Conservation (phyloP, 257 asterid species). For the Fraxinus anomala region DNA sequence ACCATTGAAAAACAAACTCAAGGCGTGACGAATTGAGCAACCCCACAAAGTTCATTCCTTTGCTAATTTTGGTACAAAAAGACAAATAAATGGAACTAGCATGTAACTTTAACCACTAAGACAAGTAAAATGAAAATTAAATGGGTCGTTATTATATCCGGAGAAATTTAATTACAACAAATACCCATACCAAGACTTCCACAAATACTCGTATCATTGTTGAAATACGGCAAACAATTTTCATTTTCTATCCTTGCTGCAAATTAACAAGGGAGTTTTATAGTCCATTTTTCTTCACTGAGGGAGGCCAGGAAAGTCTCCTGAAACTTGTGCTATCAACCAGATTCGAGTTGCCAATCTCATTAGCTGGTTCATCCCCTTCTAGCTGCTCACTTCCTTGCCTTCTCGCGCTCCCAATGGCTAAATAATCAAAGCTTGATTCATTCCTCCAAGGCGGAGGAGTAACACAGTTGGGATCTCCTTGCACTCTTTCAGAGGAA, state of each 20-base stretch:
- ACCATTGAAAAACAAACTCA: too few relatives aligned
- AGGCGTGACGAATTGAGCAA: too few relatives aligned
- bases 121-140: too few relatives aligned
- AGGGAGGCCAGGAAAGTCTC: slow-evolving; percentile 77
- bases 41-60: not conserved
- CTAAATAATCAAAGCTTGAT: slow-evolving; percentile 64
- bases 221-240: not conserved
- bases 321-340: slow-evolving; percentile 48
- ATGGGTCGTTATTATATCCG: too few relatives aligned
- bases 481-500: slow-evolving; percentile 51
- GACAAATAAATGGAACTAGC: not conserved
- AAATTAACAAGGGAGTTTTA: slow-evolving; percentile 10
- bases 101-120: too few relatives aligned
- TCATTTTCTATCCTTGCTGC: not conserved
- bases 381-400: slow-evolving; percentile 44
- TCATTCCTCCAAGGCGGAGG: slow-evolving; percentile 80
- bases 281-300: slow-evolving; percentile 43
- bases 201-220: too few relatives aligned
- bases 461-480: slow-evolving; percentile 71
- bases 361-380: slow-evolving; percentile 35
- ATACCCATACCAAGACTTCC: not conserved
- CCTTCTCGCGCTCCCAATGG: slow-evolving; percentile 39
- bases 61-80: not conserved
- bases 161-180: not conserved
- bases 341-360: slow-evolving; percentile 38